Percentiles rank a stretch among this genome's conserved stretches.
Conservation (phyloP, 495 filamentous ascomycete species). For the Achaetomiella virescens region DNA sequence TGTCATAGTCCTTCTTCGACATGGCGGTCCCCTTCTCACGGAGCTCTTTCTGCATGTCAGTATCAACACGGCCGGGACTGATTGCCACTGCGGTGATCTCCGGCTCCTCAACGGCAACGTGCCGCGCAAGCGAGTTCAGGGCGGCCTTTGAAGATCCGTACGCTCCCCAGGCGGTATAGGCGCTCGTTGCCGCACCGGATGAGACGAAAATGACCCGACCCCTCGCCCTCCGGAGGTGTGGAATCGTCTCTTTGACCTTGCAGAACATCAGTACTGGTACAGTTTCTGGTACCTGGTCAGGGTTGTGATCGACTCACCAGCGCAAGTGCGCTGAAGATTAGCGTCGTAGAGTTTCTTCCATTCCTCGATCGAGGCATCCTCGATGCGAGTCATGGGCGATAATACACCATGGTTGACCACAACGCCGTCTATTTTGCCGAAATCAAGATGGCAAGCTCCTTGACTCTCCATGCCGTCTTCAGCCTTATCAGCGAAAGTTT, state of each 20-base stretch:
- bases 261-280: conserved; percentile 6
- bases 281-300: neutral
- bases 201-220: conserved; percentile 70
- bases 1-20: conserved; percentile 57
- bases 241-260: conserved; percentile 68
- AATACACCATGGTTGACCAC: conserved; percentile 85
- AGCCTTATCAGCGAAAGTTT: too few species aligned
- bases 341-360: conserved; percentile 75
- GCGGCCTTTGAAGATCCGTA: conserved; percentile 89
- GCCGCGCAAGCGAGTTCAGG: conserved; percentile 71
- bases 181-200: conserved; percentile 62
- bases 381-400: conserved; percentile 68
- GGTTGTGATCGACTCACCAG: conserved; percentile 50
- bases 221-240: conserved; percentile 59
- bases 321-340: conserved; percentile 76
- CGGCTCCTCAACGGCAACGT: conserved; percentile 73
- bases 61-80: conserved; percentile 82
- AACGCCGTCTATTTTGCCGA: conserved; percentile 70
- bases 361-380: conserved; percentile 54
- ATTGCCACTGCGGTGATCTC: conserved; percentile 63
- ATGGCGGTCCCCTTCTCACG: conserved; percentile 59
- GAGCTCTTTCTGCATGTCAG: conserved; percentile 84
- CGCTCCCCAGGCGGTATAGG: conserved; percentile 66
- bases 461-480: conserved; percentile 53
- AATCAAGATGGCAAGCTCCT: conserved; percentile 58